phyloP scores from a whole-genome alignment of 208 protist genomes.

The Endotrypanum monterogeii region DNA sequence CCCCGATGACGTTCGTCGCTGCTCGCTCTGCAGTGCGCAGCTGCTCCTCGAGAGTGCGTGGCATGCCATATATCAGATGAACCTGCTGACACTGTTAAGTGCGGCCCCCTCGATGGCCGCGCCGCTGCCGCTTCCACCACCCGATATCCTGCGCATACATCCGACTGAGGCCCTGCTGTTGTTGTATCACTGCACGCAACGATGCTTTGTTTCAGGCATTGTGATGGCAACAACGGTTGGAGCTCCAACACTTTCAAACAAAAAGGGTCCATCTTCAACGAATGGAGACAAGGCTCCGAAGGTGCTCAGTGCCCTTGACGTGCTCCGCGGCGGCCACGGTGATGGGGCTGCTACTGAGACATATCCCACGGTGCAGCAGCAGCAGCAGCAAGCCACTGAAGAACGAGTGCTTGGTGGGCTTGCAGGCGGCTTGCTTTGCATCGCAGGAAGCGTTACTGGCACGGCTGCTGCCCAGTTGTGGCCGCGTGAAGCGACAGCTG shows the following conservation, averaged over 20 bases:
- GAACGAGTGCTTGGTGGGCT: slow-evolving; percentile 17
- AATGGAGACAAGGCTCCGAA: not conserved
- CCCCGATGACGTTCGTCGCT: slow-evolving; percentile 26
- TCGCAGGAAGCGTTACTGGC: slow-evolving; percentile 28
- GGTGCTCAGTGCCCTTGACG: slow-evolving; percentile 9
- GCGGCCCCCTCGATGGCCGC: slow-evolving; percentile 31
- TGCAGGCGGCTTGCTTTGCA: slow-evolving; percentile 18
- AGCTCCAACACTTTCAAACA: not conserved
- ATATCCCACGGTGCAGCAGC: not conserved
- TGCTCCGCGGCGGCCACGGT: slow-evolving; percentile 11
- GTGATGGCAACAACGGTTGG: slow-evolving; percentile 12
- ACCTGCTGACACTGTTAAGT: slow-evolving; percentile 47
- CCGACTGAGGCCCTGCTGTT: slow-evolving; percentile 25
- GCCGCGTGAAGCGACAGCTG: slow-evolving; percentile 3
- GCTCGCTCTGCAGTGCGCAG: slow-evolving; percentile 56
- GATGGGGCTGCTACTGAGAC: not conserved
- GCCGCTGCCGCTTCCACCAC: slow-evolving; percentile 27
- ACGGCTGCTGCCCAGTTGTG: slow-evolving; percentile 14
- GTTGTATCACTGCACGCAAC: slow-evolving; percentile 23
- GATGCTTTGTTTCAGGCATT: slow-evolving; percentile 19
- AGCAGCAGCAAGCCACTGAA: slow-evolving; percentile 5
- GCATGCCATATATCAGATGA: slow-evolving; percentile 45
- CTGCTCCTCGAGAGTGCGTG: slow-evolving; percentile 39
- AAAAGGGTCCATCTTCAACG: not conserved
- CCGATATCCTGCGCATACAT: slow-evolving; percentile 25